Conservation (phyloP, 768 basidiomycete genomes). For the Boletus tylopilopsis region DNA sequence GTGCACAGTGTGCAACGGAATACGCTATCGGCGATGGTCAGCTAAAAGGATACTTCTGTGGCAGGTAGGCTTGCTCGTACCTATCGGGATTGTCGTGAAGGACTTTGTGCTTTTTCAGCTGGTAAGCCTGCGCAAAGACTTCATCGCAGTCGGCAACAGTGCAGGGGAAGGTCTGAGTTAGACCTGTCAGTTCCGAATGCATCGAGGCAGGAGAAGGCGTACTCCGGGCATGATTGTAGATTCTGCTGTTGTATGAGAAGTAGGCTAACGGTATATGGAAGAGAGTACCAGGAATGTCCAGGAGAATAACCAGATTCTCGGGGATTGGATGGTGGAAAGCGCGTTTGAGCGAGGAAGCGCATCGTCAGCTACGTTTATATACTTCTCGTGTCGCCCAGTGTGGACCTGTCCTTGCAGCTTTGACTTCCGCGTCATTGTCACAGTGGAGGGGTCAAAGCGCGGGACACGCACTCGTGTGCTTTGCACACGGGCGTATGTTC, state of each 20-base stretch:
- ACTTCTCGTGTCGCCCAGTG: neutral
- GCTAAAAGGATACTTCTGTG: neutral
- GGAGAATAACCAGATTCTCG: constrained; percentile 22
- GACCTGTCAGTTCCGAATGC: neutral
- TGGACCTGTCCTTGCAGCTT: neutral
- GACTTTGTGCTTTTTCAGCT: constrained; percentile 23
- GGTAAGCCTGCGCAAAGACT: constrained; percentile 13
- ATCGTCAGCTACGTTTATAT: constrained; percentile 12
- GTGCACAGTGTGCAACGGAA: constrained; percentile 21
- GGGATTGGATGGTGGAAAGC: neutral
- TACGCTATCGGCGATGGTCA: constrained; percentile 8
- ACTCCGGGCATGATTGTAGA: constrained; percentile 13
- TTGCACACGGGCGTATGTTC: neutral
- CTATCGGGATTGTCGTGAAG: constrained; percentile 11
- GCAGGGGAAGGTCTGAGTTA: constrained; percentile 14
- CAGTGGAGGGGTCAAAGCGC: constrained; percentile 8
- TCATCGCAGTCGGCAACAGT: constrained; percentile 6
- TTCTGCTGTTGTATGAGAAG: neutral
- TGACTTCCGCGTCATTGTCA: neutral
- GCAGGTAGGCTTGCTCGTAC: neutral
- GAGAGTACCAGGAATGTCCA: neutral
- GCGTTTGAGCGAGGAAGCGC: neutral
- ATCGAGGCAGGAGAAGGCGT: neutral
- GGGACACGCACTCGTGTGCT: neutral
- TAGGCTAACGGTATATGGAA: neutral